These are phyloP conservation scores for Tulasnella sp. DNA, from an alignment of 768 basidiomycete genomes.

Conservation along the genomic window DNA sequence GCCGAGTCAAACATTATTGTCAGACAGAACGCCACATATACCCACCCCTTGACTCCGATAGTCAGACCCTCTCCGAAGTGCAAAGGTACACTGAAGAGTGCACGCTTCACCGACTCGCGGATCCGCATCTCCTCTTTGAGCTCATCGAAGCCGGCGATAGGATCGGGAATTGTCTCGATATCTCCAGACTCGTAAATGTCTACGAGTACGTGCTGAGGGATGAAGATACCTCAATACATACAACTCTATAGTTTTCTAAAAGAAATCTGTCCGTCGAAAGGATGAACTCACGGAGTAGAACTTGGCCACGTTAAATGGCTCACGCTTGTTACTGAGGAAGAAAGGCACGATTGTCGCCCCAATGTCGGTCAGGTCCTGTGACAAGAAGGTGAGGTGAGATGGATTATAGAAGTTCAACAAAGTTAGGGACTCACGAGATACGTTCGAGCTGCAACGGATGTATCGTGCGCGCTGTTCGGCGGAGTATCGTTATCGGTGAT, in stretches of 20 bases:
- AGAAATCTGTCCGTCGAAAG: not conserved
- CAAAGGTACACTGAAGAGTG: conserved; percentile 72
- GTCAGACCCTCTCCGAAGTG: conserved; percentile 61
- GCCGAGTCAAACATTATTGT: not conserved
- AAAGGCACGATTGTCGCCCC: conserved; percentile 79
- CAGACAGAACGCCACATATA: conserved; percentile 15
- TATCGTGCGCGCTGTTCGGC: conserved; percentile 23
- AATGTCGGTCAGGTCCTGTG: conserved; percentile 68
- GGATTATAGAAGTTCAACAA: not conserved
- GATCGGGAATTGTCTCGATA: conserved; percentile 59
- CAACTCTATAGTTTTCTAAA: not conserved
- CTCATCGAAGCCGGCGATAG: conserved; percentile 41
- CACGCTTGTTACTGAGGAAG: conserved; percentile 64
- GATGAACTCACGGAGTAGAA: conserved; percentile 61
- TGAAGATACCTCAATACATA: not conserved
- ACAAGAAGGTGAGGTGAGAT: not conserved
- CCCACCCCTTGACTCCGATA: conserved; percentile 75
- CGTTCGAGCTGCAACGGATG: conserved; percentile 21
- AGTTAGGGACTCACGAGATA: conserved; percentile 34
- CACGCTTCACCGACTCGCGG: conserved; percentile 72
- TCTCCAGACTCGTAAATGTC: conserved; percentile 34
- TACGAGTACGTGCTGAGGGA: conserved; percentile 46
- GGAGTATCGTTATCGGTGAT: conserved; percentile 88
- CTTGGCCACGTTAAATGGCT: conserved; percentile 57
- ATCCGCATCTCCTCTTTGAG: conserved; percentile 50